Evolutionary conservation across 257 asterid genomes (phyloP).

Genomic region (Nicotiana undulata): DNA sequence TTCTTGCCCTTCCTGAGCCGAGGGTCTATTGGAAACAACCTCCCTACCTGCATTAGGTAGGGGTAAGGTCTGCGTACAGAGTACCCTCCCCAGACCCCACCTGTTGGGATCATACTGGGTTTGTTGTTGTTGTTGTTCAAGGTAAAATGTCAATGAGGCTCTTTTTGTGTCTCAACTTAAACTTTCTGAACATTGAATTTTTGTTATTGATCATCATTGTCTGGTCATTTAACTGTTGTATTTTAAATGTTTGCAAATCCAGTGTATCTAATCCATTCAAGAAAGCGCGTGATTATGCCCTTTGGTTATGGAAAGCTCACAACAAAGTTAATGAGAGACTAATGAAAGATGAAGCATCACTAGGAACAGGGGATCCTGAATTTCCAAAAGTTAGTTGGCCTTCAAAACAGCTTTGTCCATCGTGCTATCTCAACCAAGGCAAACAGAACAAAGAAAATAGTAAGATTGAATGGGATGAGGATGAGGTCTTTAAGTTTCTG

Average conservation of each 20-base stretch:
- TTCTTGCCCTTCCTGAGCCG: too few relatives aligned
- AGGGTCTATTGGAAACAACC: too few relatives aligned
- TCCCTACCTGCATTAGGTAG: too few relatives aligned
- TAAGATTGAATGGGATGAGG: conserved; percentile 44
- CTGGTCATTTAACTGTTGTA: neutral
- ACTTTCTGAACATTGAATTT: neutral
- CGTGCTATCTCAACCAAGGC: conserved; percentile 42
- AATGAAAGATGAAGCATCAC: conserved; percentile 63
- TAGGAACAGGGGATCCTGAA: conserved; percentile 63
- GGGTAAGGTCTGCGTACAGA: too few relatives aligned
- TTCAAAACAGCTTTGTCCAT: conserved; percentile 63
- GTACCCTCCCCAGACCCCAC: too few relatives aligned
- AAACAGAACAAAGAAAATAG: conserved; percentile 10
- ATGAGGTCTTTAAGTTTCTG: conserved; percentile 60
- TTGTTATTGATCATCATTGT: neutral
- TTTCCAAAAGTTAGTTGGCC: conserved; percentile 86
- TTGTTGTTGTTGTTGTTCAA: too few relatives aligned
- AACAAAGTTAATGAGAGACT: conserved; percentile 78
- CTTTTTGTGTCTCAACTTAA: neutral
- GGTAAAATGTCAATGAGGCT: conserved; percentile 30
- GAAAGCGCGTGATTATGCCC: conserved; percentile 54
- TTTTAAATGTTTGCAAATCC: conserved; percentile 14
- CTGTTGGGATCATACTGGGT: too few relatives aligned
- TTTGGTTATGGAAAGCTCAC: conserved; percentile 93
- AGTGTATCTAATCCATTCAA: conserved; percentile 70